A percentile compares a stretch with the other conserved stretches of the same genome.
Evolutionary conservation across 2,329 filamentous ascomycete species (phyloP).

Genomic region (Fusarium sp.): DNA sequence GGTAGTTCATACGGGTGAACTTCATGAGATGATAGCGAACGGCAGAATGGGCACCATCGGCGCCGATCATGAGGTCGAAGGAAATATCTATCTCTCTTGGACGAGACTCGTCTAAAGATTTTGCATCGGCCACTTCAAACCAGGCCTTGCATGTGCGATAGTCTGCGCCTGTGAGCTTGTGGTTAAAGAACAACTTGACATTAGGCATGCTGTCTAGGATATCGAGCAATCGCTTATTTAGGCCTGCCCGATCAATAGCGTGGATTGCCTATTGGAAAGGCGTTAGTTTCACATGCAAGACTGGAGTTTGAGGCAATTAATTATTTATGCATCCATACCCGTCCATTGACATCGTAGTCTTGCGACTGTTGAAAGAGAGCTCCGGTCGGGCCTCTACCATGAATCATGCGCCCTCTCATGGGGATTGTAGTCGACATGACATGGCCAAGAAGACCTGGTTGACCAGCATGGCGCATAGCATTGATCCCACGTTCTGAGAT

Average conservation of each 20-base stretch:
- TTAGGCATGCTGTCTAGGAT: constrained; percentile 87
- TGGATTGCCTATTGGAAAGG: constrained; percentile 75
- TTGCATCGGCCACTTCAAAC: constrained; percentile 75
- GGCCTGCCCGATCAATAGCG: constrained; percentile 84
- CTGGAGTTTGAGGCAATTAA: constrained; percentile 38
- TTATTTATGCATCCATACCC: constrained; percentile 79
- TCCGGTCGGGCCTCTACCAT: constrained; percentile 75
- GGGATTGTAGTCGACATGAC: constrained; percentile 86
- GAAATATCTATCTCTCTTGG: constrained; percentile 80
- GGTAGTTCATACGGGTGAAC: constrained; percentile 88
- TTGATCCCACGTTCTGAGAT: constrained; percentile 94
- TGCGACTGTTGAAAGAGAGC: constrained; percentile 84
- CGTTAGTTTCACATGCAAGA: constrained; percentile 18
- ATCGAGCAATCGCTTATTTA: constrained; percentile 88
- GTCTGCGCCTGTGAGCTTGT: constrained; percentile 92
- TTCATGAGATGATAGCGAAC: constrained; percentile 97
- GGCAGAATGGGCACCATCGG: constrained; percentile 94
- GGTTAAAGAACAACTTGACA: constrained; percentile 91
- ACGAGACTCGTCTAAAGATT: constrained; percentile 57
- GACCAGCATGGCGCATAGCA: constrained; percentile 79
- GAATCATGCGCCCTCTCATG: constrained; percentile 98
- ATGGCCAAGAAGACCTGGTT: constrained; percentile 76
- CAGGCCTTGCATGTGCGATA: constrained; percentile 84
- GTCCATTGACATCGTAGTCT: constrained; percentile 88
- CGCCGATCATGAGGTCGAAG: constrained; percentile 96